Percentiles rank a stretch among this genome's conserved stretches.
phyloP scores from a whole-genome alignment of 805 yeast species.

The Monosporozyma solicola region DNA sequence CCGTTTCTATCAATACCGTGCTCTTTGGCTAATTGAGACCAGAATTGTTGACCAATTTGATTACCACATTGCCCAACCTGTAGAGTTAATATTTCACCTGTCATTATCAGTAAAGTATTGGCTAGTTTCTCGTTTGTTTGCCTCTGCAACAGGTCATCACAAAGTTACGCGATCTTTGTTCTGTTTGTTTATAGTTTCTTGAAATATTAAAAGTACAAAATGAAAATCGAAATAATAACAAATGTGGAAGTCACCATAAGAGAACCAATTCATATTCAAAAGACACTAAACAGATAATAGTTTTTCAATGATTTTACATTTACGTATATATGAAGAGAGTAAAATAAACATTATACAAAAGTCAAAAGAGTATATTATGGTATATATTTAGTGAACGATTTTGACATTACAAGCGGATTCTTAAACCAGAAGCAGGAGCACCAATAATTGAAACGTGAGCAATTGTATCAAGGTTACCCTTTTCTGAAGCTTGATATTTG shows the following conservation, averaged over 20 bases:
- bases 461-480: slow-evolving; percentile 71
- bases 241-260: neutral
- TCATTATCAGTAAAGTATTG: slow-evolving; percentile 23
- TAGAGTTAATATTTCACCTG: slow-evolving; percentile 60
- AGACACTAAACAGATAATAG: neutral
- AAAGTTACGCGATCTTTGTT: neutral
- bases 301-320: neutral
- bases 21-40: slow-evolving; percentile 81
- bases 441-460: slow-evolving; percentile 77
- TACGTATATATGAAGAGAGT: neutral
- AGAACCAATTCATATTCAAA: neutral
- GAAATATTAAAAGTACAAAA: no score
- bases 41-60: slow-evolving; percentile 86
- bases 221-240: no score
- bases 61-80: slow-evolving; percentile 91
- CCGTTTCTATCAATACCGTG: slow-evolving; percentile 60
- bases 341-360: neutral
- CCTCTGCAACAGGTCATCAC: neutral
- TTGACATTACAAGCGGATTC: slow-evolving; percentile 31
- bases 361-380: neutral
- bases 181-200: neutral
- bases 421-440: slow-evolving; percentile 84
- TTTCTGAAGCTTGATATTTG: slow-evolving; percentile 63
- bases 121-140: neutral
- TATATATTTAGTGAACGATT: neutral